Evolutionary conservation across 495 filamentous ascomycete species (phyloP).

Genomic region (Amniculicola lignicola): DNA sequence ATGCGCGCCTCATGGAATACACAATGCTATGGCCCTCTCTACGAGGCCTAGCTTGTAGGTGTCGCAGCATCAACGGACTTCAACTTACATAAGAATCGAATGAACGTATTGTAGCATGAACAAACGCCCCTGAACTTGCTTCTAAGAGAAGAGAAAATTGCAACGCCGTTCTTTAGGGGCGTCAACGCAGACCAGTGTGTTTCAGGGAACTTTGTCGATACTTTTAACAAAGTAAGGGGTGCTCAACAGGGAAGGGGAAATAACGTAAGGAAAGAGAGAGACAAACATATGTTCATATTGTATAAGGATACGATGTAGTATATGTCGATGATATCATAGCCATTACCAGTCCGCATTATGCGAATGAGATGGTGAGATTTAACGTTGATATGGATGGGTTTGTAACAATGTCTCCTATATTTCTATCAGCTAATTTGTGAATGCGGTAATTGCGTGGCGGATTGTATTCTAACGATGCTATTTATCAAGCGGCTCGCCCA

Average conservation of each 20-base stretch:
- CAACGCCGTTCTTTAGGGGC: slow-evolving; percentile 54
- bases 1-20: slow-evolving; percentile 44
- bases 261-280: too few species aligned
- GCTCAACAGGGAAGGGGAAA: neutral
- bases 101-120: slow-evolving; percentile 40
- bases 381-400: too few species aligned
- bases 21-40: slow-evolving; percentile 31
- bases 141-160: slow-evolving; percentile 39
- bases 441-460: too few species aligned
- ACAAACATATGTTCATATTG: neutral
- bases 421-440: too few species aligned
- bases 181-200: slow-evolving; percentile 63
- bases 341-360: slow-evolving; percentile 28
- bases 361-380: slow-evolving; percentile 35
- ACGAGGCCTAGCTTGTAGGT: slow-evolving; percentile 34
- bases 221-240: slow-evolving; percentile 34
- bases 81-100: slow-evolving; percentile 41
- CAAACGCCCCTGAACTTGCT: slow-evolving; percentile 37
- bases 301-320: slow-evolving; percentile 31
- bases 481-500: neutral
- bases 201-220: slow-evolving; percentile 40
- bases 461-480: neutral
- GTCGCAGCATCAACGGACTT: slow-evolving; percentile 35
- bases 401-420: too few species aligned
- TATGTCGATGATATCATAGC: slow-evolving; percentile 36